Base-by-base conservation (phyloP, 2,329 filamentous ascomycete species). In the Colletotrichum caudatum region DNA sequence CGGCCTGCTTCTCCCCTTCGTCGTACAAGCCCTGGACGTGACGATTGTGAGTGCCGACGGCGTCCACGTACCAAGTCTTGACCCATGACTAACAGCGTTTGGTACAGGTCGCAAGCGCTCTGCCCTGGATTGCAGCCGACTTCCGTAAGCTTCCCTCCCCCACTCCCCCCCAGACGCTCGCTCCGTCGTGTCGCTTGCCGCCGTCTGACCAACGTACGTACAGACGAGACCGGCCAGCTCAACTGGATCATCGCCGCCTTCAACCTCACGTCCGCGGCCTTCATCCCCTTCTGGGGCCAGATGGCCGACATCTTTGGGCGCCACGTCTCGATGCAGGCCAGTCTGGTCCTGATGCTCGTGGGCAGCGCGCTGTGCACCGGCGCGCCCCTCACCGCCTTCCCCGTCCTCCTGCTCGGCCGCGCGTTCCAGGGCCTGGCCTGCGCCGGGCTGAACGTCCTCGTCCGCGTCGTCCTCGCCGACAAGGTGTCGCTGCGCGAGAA, bases 201-300 rank as follows among this genome's bases (percentile, higher is more conserved):
- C 5, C 7, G 23, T 50, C 16, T 69, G 61, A 72, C 60, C 54
- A n/a, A 26, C 29, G 29, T 29, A 86, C 16, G 0, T 14, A 18
- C 44, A 70, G 86, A 84, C 71, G 78, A 89, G 76, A 77, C 89
- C 5, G 84, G 86, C 23, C 86, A 91, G 75, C 83, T 91, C 2
- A 92, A 91, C 76, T 92, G 90, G 90, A 91, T 93, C 76, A 87
- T 92, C 23, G 90, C 91, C 0, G 84, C 90, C 8, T 93, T 92
- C 79, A 92, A 90, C 64, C 82, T 93, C 18, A 91, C 90, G 0
- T 88, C 89, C 0, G 90, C 91, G 1, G 87, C 90, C 1, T 92
- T 92, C 74, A 89, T 92, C 11, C 90, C 90, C 4, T 86, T 88
- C 64, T 92, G 90, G 81, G 89, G 88, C 1, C 90, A 92, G 74